These are phyloP conservation scores for Colletotrichum aenigma DNA, from an alignment of 2,329 filamentous ascomycete species.

Conservation along the genomic window DNA sequence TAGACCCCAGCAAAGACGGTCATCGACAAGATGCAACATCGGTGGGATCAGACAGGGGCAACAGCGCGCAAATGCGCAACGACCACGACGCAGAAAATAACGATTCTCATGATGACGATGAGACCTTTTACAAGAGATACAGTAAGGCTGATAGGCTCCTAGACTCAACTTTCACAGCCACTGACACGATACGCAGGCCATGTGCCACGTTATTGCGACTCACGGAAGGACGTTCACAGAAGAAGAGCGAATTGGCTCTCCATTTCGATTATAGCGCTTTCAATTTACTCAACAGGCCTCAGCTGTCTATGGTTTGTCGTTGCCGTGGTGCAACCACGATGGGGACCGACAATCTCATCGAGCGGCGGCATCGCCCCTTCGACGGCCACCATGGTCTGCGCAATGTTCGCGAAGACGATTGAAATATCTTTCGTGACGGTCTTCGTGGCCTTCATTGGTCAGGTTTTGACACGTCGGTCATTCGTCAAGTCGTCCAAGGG, in stretches of 20 bases:
- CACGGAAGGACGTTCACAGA: conserved; percentile 33
- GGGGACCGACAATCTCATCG: conserved; percentile 60
- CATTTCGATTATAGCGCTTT: conserved; percentile 49
- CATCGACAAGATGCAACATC: background rate
- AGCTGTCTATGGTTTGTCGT: conserved; percentile 71
- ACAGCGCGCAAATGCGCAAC: background rate
- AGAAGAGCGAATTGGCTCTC: conserved; percentile 52
- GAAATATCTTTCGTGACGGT: conserved; percentile 81
- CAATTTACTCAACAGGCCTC: conserved; percentile 66
- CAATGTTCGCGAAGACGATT: conserved; percentile 75
- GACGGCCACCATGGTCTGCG: conserved; percentile 70
- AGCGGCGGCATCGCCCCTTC: conserved; percentile 61
- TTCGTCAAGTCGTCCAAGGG: conserved; percentile 65
- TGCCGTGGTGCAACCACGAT: conserved; percentile 66
- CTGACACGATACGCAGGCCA: conserved; percentile 16
- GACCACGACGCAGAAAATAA: background rate
- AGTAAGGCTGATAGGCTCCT: conserved; percentile 21
- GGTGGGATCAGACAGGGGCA: background rate
- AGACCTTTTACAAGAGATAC: conserved; percentile 33
- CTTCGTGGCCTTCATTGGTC: conserved; percentile 76
- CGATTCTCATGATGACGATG: conserved; percentile 27
- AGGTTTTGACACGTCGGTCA: conserved; percentile 73
- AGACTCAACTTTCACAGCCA: background rate
- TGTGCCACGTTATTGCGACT: conserved; percentile 36
- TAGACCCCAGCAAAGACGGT: background rate